Evolutionary conservation across 192 early-diverging fungal genomes (phyloP), one percentile per base, ranked within the genome.

Genomic region (Entomortierella lignicola): DNA sequence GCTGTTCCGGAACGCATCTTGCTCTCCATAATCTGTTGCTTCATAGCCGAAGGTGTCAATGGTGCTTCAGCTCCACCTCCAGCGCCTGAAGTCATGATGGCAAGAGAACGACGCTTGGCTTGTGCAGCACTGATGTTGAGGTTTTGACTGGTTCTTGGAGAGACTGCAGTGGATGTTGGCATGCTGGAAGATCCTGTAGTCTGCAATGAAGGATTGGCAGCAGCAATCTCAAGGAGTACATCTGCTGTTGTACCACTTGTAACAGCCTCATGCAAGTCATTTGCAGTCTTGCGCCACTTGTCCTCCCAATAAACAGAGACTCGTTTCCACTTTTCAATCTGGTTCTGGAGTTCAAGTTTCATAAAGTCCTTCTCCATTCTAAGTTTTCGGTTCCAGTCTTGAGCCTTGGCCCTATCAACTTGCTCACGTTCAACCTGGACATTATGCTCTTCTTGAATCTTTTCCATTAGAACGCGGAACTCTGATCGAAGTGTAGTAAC

Each of bases 351-450:
- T 58, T 74, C 72, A 8, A 74, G 57, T 52, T 74, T 74, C 72
- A 74, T 74, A 61, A 74, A 74, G 42, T 74, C 72, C 59, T 74
- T 74, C 50, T 74, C 72, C 72, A 74, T 74, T 34, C 72, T 39
- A 26, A 74, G 51, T 32, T 74, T 74, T 7, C 72, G 47, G 55
- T 74, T 74, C 72, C 72, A 74, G 39, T 74, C 72, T 31, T 74
- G 72, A 8, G 72, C 63, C 59, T 66, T 74, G 56, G 54, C 26
- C 43, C 41, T 74, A 27, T 74, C 72, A n/a, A 51, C 63, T 18
- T 61, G 5, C 63, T 74, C 72, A 43, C 42, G 30, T 1, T 74
- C 72, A 7, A 74, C 63, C 26, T 74, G 63, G 11, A 8, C 50
- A 51, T 74, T 66, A 13, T 74, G 63, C 21, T 74, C 72, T 58